Evolutionary conservation across 2,329 filamentous ascomycete genomes (phyloP), one percentile per base, ranked within the genome.

Genomic region (Epichloe gansuensis): DNA sequence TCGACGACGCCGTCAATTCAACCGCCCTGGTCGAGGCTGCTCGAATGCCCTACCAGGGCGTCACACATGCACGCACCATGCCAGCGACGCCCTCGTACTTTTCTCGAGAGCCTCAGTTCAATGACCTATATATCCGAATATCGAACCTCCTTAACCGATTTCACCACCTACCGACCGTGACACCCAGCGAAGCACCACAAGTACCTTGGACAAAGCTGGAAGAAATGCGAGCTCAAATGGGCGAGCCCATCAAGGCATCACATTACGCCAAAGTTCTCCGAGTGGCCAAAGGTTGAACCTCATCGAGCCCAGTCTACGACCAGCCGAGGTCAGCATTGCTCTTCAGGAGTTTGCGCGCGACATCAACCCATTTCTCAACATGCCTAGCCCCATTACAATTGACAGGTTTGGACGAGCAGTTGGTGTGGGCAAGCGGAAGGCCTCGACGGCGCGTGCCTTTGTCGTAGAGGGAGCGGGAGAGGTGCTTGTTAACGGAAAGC

Each of bases 61-160:
- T 69, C 31, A 58, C 62, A 28, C 77, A 81, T 58, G 83, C 87
- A 51, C 88, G 93, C 58, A 75, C 94, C 23, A 74, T 96, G 38
- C 93, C 93, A 21, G 77, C 78, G 28, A 95, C 91, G 38, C 84
- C 88, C 3, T 93, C 91, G n/a, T 98, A 98, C 72, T 98, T 97
- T 74, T 91, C 89, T 50, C 85, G 85, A 50, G 85, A 85, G 56
- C 86, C 91, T 2, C 76, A 78, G 52, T 96, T 95, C 75, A 93
- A 85, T 69, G 93, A 98, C 70, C 80, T 87, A 62, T 81, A 86
- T 60, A 78, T 97, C 59, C 72, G 75, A 46, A 76, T 98, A 47
- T 81, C 88, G 61, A 75, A 78, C 11, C 77, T 97, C 25, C 71
- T 86, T 53, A 81, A 81, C 51, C 84, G 82, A 68, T 85, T 93